A percentile compares a stretch with the other conserved stretches of the same genome.
phyloP scores from a whole-genome alignment of 148 eudicot genomes.

The Salicornia ramosissima region DNA sequence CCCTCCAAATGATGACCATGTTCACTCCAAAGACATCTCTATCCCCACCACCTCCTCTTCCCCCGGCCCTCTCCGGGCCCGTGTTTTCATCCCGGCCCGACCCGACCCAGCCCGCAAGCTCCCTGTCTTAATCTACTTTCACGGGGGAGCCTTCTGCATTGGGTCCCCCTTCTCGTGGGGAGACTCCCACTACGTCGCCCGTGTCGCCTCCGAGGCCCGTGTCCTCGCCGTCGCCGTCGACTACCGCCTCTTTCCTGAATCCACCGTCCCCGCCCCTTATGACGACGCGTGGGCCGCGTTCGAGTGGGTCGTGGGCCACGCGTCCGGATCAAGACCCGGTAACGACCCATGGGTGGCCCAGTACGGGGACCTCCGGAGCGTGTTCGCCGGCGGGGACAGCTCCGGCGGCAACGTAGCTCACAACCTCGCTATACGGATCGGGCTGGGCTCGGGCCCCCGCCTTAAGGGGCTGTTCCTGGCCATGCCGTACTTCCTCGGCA shows the following conservation, averaged over 20 bases:
- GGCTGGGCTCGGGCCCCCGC: conserved; percentile 15
- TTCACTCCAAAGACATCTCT: conserved; percentile 25
- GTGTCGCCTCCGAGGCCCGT: conserved; percentile 25
- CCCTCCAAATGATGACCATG: neutral
- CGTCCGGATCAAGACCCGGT: conserved; percentile 6
- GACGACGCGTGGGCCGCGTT: conserved; percentile 42
- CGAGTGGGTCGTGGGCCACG: conserved; percentile 33
- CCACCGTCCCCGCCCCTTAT: conserved; percentile 33
- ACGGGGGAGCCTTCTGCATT: conserved; percentile 41
- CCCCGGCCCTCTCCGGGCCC: conserved; percentile 10
- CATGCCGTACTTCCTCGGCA: conserved; percentile 48
- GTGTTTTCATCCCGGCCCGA: conserved; percentile 16
- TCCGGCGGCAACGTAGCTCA: conserved; percentile 56
- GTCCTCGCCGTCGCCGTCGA: conserved; percentile 35
- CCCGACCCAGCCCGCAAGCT: conserved; percentile 14
- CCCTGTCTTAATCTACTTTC: conserved; percentile 34
- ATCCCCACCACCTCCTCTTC: too few relatives aligned
- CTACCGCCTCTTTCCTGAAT: conserved; percentile 37
- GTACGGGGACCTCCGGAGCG: conserved; percentile 29
- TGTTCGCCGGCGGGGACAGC: conserved; percentile 54
- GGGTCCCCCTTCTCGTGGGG: conserved; percentile 25
- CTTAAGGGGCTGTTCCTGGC: conserved; percentile 36
- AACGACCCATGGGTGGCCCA: conserved; percentile 36
- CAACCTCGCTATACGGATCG: conserved; percentile 36
- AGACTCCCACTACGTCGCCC: conserved; percentile 21